These are phyloP conservation scores for Penicillium freii DNA, from an alignment of 2,329 filamentous ascomycete species.

Conservation along the genomic window DNA sequence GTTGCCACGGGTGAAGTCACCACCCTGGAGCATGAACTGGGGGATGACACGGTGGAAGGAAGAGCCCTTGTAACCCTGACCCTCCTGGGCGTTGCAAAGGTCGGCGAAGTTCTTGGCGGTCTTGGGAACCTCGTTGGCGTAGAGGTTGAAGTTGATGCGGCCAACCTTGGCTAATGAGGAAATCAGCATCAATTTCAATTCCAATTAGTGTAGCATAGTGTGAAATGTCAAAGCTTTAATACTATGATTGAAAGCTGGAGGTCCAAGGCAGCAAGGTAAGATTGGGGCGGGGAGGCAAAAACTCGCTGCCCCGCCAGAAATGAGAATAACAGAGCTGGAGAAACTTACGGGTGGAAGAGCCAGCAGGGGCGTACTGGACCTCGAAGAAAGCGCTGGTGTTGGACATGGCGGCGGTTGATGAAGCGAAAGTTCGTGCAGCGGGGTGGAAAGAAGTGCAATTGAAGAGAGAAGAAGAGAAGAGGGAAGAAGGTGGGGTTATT, in stretches of 20 bases:
- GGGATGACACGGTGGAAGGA: slow-evolving; percentile 92
- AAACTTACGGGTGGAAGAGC: slow-evolving; percentile 32
- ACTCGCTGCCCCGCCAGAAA: slow-evolving; percentile 16
- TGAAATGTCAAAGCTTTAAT: slow-evolving; percentile 9
- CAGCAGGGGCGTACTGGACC: slow-evolving; percentile 56
- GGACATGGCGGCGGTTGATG: slow-evolving; percentile 70
- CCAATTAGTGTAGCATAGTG: slow-evolving; percentile 24
- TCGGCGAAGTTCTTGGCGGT: slow-evolving; percentile 81
- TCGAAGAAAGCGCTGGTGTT: slow-evolving; percentile 71
- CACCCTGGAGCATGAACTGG: slow-evolving; percentile 92
- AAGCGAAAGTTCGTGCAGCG: slow-evolving; percentile 36
- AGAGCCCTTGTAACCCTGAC: slow-evolving; percentile 78
- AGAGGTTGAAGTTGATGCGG: slow-evolving; percentile 88
- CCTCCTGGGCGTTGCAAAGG: slow-evolving; percentile 77
- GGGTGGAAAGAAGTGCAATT: slow-evolving; percentile 40
- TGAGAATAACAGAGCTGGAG: slow-evolving; percentile 13
- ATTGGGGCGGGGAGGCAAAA: slow-evolving; percentile 9
- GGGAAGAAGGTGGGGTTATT: slow-evolving; percentile 47
- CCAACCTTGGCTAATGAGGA: slow-evolving; percentile 62
- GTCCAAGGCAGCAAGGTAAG: slow-evolving; percentile 1
- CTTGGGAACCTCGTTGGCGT: slow-evolving; percentile 80
- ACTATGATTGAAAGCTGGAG: background rate
- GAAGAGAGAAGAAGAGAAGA: slow-evolving; percentile 41
- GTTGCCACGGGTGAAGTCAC: slow-evolving; percentile 90
- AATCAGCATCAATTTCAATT: slow-evolving; percentile 14